Base-by-base conservation (phyloP, 2,329 filamentous ascomycete species). In the Trichophyton simii region DNA sequence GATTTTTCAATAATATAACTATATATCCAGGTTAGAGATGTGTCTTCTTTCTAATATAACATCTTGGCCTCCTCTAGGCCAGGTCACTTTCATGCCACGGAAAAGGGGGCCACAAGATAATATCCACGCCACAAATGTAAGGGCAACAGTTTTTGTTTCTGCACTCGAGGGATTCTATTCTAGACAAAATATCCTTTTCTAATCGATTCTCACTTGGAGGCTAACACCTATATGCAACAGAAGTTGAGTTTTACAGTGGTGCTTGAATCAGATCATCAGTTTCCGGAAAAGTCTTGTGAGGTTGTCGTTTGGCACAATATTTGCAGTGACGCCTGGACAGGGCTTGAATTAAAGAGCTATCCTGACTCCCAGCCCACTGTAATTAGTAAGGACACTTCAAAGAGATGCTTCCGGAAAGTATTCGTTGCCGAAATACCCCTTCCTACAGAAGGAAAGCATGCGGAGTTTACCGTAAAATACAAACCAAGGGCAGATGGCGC, bases 221-320 rank as follows among this genome's bases (percentile, higher is more conserved):
- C 22, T 50, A 13, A 50, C 46, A 28, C 25, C 1, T 13, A 13
- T 38, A 13, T 38, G 34, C 9, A 28, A 22, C n/a, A 50, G 20
- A 28, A 80, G 68, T 76, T 87, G 44, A 70, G 72, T 0, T 86
- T 96, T 66, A 85, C 82, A 0, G 85, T 87, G 5, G 73, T 91
- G 11, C 78, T 95, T 36, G 85, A 91, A 66, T 82, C 86, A 48
- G 82, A 83, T 46, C 73, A 72, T 22, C 77, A 77, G 41, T 80
- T 80, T 55, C 77, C 78, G 6, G 75, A 81, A 15, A 77, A 83
- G 63, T 68, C 78, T 20, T 94, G 88, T 86, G 82, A 94, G 67
- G 82, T 90, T 36, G 82, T 83, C 15, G 73, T 95, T 6, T 95
- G 90, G 89, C 83, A 89, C 64, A 85, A 87, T 66, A 81, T 82